phyloP scores from a whole-genome alignment of 169 alveolate genomes.

The Plasmodium vinckei region DNA sequence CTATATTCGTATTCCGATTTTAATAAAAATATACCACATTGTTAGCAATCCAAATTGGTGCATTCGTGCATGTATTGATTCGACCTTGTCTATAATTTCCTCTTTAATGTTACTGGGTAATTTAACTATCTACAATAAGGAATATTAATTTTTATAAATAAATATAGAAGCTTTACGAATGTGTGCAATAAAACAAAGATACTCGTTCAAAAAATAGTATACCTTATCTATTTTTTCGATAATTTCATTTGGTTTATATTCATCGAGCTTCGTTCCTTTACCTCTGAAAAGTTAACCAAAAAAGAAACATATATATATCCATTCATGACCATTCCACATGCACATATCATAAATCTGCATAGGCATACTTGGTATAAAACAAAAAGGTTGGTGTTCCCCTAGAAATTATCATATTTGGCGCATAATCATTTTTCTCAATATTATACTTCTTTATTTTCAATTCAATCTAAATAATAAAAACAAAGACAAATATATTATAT shows the following conservation, averaged over 20 bases:
- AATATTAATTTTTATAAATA: background rate
- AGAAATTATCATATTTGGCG: conserved; percentile 66
- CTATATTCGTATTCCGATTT: background rate
- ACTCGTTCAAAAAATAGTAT: background rate
- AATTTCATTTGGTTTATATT: conserved; percentile 62
- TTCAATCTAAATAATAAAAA: conserved; percentile 27
- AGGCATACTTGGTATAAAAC: conserved; percentile 55
- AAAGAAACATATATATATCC: conserved; percentile 1
- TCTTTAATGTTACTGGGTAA: conserved; percentile 47
- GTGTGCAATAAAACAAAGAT: background rate
- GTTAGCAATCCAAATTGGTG: conserved; percentile 65
- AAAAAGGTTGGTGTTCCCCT: conserved; percentile 74
- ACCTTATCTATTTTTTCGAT: conserved; percentile 69
- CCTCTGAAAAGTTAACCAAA: conserved; percentile 24
- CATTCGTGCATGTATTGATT: conserved; percentile 60
- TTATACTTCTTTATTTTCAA: conserved; percentile 63
- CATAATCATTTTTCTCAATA: conserved; percentile 70
- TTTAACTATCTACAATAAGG: conserved; percentile 39
- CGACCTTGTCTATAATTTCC: conserved; percentile 63
- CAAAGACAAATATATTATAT: background rate
- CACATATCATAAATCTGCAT: background rate
- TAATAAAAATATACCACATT: conserved; percentile 40
- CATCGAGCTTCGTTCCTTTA: conserved; percentile 63
- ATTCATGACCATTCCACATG: background rate
- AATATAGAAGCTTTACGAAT: background rate